Conservation (phyloP, 1,139 yeast genomes). For the Saccharomyces hybrid region DNA sequence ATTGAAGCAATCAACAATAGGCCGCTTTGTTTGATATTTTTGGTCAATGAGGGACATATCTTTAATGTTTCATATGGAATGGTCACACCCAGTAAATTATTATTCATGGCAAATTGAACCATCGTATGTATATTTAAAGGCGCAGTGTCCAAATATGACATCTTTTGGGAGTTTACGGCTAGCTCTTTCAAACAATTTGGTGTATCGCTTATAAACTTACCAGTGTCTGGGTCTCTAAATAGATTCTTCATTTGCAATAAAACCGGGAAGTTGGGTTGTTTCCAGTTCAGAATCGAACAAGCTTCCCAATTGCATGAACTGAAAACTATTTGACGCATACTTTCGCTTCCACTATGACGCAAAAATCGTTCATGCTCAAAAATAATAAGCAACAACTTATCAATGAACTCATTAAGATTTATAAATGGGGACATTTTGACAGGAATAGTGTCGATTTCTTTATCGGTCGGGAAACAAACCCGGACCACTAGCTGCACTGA, state of each 20-base stretch:
- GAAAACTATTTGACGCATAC: constrained; percentile 59
- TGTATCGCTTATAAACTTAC: constrained; percentile 36
- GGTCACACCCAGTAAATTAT: constrained; percentile 78
- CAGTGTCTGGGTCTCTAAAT: constrained; percentile 23
- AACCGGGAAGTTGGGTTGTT: constrained; percentile 96
- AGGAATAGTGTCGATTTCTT: constrained; percentile 50
- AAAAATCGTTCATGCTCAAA: constrained; percentile 67
- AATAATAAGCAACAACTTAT: constrained; percentile 59
- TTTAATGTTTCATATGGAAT: constrained; percentile 63
- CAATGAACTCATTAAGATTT: constrained; percentile 67
- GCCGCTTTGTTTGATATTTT: constrained; percentile 72
- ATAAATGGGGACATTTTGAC: constrained; percentile 40
- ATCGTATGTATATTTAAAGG: constrained; percentile 56
- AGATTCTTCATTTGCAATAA: constrained; percentile 74
- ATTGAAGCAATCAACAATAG: constrained; percentile 59
- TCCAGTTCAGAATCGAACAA: constrained; percentile 93
- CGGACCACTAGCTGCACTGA: constrained; percentile 69
- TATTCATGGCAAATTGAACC: constrained; percentile 64
- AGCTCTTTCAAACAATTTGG: constrained; percentile 22
- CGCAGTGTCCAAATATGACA: constrained; percentile 35
- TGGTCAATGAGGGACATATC: constrained; percentile 69
- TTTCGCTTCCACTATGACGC: constrained; percentile 33
- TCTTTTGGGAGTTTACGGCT: constrained; percentile 20
- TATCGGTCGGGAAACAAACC: constrained; percentile 71
- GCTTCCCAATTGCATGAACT: constrained; percentile 81